Percentiles rank a stretch among this genome's conserved stretches.
Evolutionary conservation across 2,329 filamentous ascomycete genomes (phyloP).

Genomic region (Neonectria coccinea): DNA sequence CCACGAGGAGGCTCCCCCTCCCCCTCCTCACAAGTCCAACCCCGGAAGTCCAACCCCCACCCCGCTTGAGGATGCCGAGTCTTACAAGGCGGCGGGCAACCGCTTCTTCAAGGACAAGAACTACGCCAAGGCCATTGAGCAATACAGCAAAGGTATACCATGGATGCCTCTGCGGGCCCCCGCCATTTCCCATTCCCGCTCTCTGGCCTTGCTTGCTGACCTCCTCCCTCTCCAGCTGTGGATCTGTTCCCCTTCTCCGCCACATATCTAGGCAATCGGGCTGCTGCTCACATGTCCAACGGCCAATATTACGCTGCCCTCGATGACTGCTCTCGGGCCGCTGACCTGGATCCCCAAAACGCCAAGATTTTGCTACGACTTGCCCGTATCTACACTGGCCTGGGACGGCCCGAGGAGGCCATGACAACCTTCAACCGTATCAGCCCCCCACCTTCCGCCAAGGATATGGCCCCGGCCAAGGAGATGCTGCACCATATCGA

Average conservation of each 20-base stretch:
- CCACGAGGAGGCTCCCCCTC: slow-evolving; percentile 67
- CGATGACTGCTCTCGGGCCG: slow-evolving; percentile 85
- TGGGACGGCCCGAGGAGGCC: slow-evolving; percentile 89
- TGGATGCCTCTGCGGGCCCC: slow-evolving; percentile 9
- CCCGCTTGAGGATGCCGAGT: slow-evolving; percentile 81
- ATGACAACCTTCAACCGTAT: slow-evolving; percentile 85
- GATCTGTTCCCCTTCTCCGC: slow-evolving; percentile 86
- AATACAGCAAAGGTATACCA: slow-evolving; percentile 89
- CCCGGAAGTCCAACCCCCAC: slow-evolving; percentile 68
- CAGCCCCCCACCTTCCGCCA: slow-evolving; percentile 81
- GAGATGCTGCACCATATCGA: slow-evolving; percentile 86
- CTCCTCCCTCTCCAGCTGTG: slow-evolving; percentile 71
- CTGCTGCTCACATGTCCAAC: slow-evolving; percentile 92
- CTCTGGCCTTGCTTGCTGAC: slow-evolving; percentile 25
- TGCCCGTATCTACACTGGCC: slow-evolving; percentile 87
- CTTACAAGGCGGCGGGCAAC: slow-evolving; percentile 93
- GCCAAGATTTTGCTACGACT: slow-evolving; percentile 89
- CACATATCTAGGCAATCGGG: slow-evolving; percentile 94
- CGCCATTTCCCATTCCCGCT: slow-evolving; percentile 1
- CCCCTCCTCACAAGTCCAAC: slow-evolving; percentile 78
- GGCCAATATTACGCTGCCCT: slow-evolving; percentile 82
- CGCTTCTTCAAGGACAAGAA: slow-evolving; percentile 97
- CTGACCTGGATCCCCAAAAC: slow-evolving; percentile 86
- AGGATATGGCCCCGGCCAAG: slow-evolving; percentile 85
- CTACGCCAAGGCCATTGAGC: slow-evolving; percentile 86